Evolutionary conservation across 495 filamentous ascomycete genomes (phyloP), one percentile per base, ranked within the genome.

Genomic region (Aspergillus olivimuriae): DNA sequence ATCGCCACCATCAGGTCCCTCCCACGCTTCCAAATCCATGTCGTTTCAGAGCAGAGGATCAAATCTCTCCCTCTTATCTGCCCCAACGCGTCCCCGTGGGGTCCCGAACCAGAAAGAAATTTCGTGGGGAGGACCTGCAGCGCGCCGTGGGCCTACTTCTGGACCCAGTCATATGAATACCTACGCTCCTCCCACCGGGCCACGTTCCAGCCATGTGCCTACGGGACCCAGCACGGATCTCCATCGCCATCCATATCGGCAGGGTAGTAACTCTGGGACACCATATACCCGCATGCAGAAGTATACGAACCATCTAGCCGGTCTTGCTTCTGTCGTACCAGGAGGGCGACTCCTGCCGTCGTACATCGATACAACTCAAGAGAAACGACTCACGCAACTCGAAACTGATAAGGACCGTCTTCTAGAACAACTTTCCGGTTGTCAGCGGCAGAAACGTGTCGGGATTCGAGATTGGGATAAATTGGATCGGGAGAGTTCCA

Each of bases 31-130:
- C 8, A 71, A 69, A 24, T 58, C 66, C 2, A 58, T 69, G 47
- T 65, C 70, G 11, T 57, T 69, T 5, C 76, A 72, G 24, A 70
- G 62, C 52, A 75, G 77, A 8, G 63, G 62, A 11, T 54, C 60
- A 3, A 78, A 66, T 48, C 57, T 71, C 20, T 72, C 77, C 23
- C 47, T 78, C 16, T 58, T 81, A 1, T 73, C 76, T 26, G 78
- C 78, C 10, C 80, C 80, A n/a, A 80, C 77, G 12, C 75, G 74
- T 9, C 78, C 78, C 24, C 74, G 76, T 28, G 74, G 76, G 22
- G 72, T 66, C 38, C 47, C 62, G 23, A 57, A 53, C 39, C 57
- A 62, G n/a, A 61, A 63, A 26, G 65, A 69, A 7, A 60, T 38
- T 15, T 28, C 51, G 15, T 71, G 68, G 68, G 21, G 39, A 20